A percentile compares a stretch with the other conserved stretches of the same genome.
Evolutionary conservation across 2,329 filamentous ascomycete species (phyloP).

Genomic region (Aspergillus ruber): DNA sequence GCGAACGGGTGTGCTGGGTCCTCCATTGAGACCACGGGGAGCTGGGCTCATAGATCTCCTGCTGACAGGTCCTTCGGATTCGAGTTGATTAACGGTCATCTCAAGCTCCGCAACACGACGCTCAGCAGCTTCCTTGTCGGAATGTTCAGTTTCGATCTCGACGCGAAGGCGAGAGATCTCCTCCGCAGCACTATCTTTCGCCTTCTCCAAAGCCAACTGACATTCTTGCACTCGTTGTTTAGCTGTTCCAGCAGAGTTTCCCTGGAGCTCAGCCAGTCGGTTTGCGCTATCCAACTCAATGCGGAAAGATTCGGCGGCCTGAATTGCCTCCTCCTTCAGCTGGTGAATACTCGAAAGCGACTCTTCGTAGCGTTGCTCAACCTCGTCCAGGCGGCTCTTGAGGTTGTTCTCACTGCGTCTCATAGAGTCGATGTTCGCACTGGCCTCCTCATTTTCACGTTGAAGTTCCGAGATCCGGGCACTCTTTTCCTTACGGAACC

Average conservation of each 20-base stretch:
- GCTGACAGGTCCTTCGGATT: slow-evolving; percentile 45
- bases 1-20: slow-evolving; percentile 44
- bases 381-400: slow-evolving; percentile 71
- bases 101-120: slow-evolving; percentile 60
- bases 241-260: slow-evolving; percentile 53
- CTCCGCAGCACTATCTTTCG: slow-evolving; percentile 57
- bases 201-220: slow-evolving; percentile 50
- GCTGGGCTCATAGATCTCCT: slow-evolving; percentile 49
- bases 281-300: slow-evolving; percentile 77
- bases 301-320: slow-evolving; percentile 78
- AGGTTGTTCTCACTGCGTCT: slow-evolving; percentile 74
- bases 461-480: slow-evolving; percentile 82
- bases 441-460: slow-evolving; percentile 78
- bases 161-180: slow-evolving; percentile 50
- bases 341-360: slow-evolving; percentile 74
- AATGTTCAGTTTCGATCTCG: slow-evolving; percentile 51
- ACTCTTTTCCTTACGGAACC: slow-evolving; percentile 90
- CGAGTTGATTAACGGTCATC: slow-evolving; percentile 53
- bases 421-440: slow-evolving; percentile 67
- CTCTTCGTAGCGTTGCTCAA: slow-evolving; percentile 82
- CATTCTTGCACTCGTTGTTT: slow-evolving; percentile 56
- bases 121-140: slow-evolving; percentile 57
- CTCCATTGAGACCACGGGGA: slow-evolving; percentile 47
- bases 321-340: slow-evolving; percentile 73
- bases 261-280: slow-evolving; percentile 68